phyloP scores from a whole-genome alignment of 257 asterid species.

The Solanum virginianum region DNA sequence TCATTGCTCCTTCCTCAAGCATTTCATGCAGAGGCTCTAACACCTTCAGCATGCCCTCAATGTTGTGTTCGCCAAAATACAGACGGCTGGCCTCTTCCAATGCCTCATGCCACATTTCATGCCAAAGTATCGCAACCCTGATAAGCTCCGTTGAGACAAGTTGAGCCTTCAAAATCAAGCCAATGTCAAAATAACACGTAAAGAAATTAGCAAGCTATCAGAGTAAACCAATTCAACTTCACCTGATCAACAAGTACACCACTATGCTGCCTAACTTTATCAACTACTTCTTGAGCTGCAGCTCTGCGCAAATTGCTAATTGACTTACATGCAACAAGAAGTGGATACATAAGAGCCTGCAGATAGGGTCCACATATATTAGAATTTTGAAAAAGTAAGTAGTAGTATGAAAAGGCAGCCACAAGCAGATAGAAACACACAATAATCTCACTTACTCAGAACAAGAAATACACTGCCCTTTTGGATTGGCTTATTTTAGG shows the following conservation, averaged over 20 bases:
- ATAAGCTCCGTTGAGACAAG: slow-evolving; percentile 95
- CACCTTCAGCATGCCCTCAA: slow-evolving; percentile 90
- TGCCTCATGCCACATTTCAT: slow-evolving; percentile 99
- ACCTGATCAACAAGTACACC: slow-evolving; percentile 97
- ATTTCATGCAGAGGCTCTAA: slow-evolving; percentile 88
- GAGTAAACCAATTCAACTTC: slow-evolving; percentile 1
- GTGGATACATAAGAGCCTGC: slow-evolving; percentile 99
- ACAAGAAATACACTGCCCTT: background rate
- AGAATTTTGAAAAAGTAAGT: background rate
- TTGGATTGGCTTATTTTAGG: too few species aligned
- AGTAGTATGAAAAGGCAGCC: background rate
- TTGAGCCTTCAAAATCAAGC: slow-evolving; percentile 64
- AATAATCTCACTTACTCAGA: background rate
- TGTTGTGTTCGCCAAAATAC: slow-evolving; percentile 94
- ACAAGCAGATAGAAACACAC: background rate
- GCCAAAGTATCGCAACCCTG: slow-evolving; percentile 98
- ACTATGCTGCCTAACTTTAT: slow-evolving; percentile 93
- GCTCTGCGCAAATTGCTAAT: slow-evolving; percentile 85
- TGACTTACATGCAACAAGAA: slow-evolving; percentile 97
- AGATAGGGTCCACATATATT: background rate
- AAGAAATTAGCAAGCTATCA: slow-evolving; percentile 3
- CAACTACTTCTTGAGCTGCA: slow-evolving; percentile 99
- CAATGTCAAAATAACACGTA: background rate
- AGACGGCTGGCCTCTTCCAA: slow-evolving; percentile 99
- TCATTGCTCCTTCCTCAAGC: slow-evolving; percentile 91